Conservation (phyloP, 2,329 filamentous ascomycete species). For the Pestalotiopsis fici region DNA sequence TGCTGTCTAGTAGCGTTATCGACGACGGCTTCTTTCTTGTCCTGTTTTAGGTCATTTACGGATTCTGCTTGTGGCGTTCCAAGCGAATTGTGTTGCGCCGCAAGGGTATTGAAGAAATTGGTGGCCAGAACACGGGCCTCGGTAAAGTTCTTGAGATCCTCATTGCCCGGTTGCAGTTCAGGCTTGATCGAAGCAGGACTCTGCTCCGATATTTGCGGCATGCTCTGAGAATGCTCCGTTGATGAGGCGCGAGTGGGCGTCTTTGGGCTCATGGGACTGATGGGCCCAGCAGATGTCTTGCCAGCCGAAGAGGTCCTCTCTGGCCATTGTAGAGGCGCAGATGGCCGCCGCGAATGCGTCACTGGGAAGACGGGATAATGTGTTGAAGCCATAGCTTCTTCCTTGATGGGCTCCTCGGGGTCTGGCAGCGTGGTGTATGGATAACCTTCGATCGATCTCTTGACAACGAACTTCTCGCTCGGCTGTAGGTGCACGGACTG, state of each 20-base stretch:
- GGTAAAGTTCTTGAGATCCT: neutral
- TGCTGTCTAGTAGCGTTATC: neutral
- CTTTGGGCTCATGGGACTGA: conserved; percentile 1
- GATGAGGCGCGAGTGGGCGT: neutral
- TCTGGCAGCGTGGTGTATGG: conserved; percentile 18
- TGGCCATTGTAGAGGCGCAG: conserved; percentile 15
- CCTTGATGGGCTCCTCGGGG: conserved; percentile 8
- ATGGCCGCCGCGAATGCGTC: neutral
- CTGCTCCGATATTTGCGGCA: neutral
- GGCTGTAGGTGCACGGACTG: conserved; percentile 13
- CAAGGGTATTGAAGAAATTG: neutral
- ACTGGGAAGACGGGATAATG: conserved; percentile 20
- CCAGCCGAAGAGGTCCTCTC: conserved; percentile 20
- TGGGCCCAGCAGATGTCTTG: no score
- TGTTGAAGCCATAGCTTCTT: conserved; percentile 19
- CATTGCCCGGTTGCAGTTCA: neutral
- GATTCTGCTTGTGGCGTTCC: neutral
- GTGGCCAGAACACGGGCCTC: neutral
- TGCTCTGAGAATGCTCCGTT: neutral
- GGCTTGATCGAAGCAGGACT: neutral
- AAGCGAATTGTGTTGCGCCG: neutral
- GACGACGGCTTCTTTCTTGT: neutral
- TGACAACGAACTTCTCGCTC: conserved; percentile 15
- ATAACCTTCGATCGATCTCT: conserved; percentile 17
- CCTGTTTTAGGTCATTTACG: neutral